Base-by-base conservation (phyloP, 2,329 filamentous ascomycete genomes). In the Diaporthe ilicicola region DNA sequence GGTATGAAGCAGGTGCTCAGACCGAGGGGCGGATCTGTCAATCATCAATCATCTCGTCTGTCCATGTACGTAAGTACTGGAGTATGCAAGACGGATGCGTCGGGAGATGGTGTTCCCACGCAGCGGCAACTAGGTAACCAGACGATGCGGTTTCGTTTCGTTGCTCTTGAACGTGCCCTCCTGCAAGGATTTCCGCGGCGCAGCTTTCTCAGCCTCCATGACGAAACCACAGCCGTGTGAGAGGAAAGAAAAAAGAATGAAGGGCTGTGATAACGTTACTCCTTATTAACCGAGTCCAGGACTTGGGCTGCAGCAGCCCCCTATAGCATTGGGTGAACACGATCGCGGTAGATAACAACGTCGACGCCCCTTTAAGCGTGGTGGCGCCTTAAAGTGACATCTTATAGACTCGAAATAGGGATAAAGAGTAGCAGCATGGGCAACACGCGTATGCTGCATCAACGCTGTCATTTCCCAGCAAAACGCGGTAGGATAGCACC, bases 21-120 rank as follows among this genome's bases (percentile, higher is more conserved):
- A 68, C 53, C 42, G 44, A 68, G 53, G 44, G 66, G 66, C 44
- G 46, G 66, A 68, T 59, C 66, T 27, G 44, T 48, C 66, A 55
- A 68, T 59, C 53, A 50, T 68, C 66, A 42, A 59, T 59, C 66
- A 68, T 68, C 53, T 68, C 66, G 51, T 68, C 66, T 59, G 48
- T 29, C 53, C 22, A 51, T 29, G 55, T 59, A 50, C 1, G 44
- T 37, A 37, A 24, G 13, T 64, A 44, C n/a, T 8, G 37, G 29
- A 24, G 44, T 7, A 39, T 68, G 66, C 66, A 50, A 42, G 53
- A 42, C 53, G 53, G 37, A 37, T n/a, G 27, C n/a, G 39, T 42
- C 66, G 66, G 66, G 32, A 59, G 42, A 37, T 29, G 22, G 34
- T 39, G 44, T 27, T 68, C 55, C 53, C 53, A 68, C 12, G 65